Conservation (phyloP, 345 rosid genomes). For the Hibiscus mutabilis region DNA sequence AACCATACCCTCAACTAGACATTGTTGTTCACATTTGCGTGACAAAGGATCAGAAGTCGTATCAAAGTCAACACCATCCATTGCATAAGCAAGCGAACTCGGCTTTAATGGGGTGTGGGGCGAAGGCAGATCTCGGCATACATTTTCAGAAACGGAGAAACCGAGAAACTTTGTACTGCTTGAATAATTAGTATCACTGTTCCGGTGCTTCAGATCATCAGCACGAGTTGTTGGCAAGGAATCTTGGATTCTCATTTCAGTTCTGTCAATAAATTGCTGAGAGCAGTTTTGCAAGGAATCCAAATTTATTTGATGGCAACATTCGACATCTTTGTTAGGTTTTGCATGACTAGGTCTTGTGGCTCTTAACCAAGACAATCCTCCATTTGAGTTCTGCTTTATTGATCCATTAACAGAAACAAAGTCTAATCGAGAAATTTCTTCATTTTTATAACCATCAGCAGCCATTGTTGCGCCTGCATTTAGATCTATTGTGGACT, state of each 20-base stretch:
- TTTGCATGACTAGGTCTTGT: slow-evolving; percentile 19
- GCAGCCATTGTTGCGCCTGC: slow-evolving; percentile 20
- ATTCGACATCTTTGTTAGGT: slow-evolving; percentile 23
- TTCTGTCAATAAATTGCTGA: slow-evolving; percentile 22
- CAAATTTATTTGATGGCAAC: slow-evolving; percentile 29
- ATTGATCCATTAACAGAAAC: slow-evolving; percentile 12
- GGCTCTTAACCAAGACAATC: slow-evolving; percentile 44
- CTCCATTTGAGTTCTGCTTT: slow-evolving; percentile 17
- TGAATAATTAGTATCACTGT: slow-evolving; percentile 24
- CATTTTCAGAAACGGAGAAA: slow-evolving; percentile 25
- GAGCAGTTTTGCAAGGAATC: slow-evolving; percentile 25
- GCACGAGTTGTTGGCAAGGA: slow-evolving; percentile 27
- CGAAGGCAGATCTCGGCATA: slow-evolving; percentile 25
- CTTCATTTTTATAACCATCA: slow-evolving; percentile 15
- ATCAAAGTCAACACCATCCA: slow-evolving; percentile 11
- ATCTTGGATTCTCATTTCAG: slow-evolving; percentile 31
- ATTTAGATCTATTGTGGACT: slow-evolving; percentile 31
- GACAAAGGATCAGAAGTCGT: slow-evolving; percentile 10
- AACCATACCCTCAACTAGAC: neutral
- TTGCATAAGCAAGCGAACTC: slow-evolving; percentile 8
- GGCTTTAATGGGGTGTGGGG: slow-evolving; percentile 10
- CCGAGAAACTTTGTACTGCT: slow-evolving; percentile 31
- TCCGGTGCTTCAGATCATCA: slow-evolving; percentile 25
- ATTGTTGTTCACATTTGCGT: slow-evolving; percentile 16
- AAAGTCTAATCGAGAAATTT: slow-evolving; percentile 6